Percentiles rank a stretch among this genome's conserved stretches.
These are phyloP conservation scores for Pisolithus thermaeus DNA, from an alignment of 1,284 basidiomycete species.

Conservation along the genomic window DNA sequence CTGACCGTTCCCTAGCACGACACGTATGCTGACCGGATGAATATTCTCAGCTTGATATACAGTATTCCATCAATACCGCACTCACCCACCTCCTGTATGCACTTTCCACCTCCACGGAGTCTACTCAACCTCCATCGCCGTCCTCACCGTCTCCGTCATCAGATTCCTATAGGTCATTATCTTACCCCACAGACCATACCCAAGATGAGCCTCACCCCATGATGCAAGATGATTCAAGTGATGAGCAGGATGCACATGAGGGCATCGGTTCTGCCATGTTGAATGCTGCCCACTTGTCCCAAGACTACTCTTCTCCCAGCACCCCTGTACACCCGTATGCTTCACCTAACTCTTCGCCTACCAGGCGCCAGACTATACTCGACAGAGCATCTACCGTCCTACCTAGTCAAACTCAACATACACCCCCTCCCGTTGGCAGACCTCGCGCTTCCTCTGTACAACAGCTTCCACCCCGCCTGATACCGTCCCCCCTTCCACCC, in stretches of 20 bases:
- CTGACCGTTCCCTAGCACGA: conserved; percentile 54
- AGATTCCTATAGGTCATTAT: conserved; percentile 37
- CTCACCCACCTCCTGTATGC: conserved; percentile 50
- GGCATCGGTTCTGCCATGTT: conserved; percentile 45
- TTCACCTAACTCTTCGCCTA: conserved; percentile 28
- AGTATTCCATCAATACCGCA: conserved; percentile 70
- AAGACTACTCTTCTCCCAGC: conserved; percentile 24
- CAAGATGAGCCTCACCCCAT: conserved; percentile 29
- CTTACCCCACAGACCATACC: conserved; percentile 32
- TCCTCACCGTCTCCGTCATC: conserved; percentile 50
- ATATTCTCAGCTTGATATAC: conserved; percentile 80
- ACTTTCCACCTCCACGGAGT: conserved; percentile 46
- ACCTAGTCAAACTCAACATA: conserved; percentile 23
- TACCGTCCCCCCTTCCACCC: conserved; percentile 60
- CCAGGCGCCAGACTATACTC: conserved; percentile 18
- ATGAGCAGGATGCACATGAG: conserved; percentile 39
- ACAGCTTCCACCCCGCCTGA: conserved; percentile 60
- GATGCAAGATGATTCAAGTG: conserved; percentile 24
- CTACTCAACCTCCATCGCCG: conserved; percentile 46
- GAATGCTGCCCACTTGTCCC: conserved; percentile 37
- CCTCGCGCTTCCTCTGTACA: conserved; percentile 54
- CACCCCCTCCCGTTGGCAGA: conserved; percentile 27
- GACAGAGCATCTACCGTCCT: conserved; percentile 25
- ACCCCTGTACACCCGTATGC: conserved; percentile 39
- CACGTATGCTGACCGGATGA: conserved; percentile 84